Evolutionary conservation across 371 early-diverging fungal genomes (phyloP).

Genomic region (Mortierella sp.): DNA sequence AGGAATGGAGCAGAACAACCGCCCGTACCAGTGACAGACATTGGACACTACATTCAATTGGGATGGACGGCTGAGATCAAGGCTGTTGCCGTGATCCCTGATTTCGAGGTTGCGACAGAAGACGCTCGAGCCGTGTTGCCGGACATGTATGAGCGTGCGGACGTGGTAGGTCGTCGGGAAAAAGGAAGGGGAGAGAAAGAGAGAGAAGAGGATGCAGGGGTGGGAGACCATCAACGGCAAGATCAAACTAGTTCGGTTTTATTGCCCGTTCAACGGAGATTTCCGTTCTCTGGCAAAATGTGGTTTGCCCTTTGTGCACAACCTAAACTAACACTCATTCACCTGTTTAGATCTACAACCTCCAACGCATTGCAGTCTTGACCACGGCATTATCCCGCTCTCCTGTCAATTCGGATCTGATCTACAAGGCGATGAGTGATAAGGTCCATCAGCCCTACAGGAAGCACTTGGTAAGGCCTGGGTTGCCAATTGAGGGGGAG

Average conservation of each 20-base stretch:
- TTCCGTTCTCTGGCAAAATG: too few relatives aligned
- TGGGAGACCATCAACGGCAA: too few relatives aligned
- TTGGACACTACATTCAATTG: slow-evolving; percentile 74
- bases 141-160: slow-evolving; percentile 73
- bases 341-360: slow-evolving; percentile 93
- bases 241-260: too few relatives aligned
- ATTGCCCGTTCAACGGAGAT: too few relatives aligned
- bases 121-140: slow-evolving; percentile 93
- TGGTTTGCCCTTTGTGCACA: too few relatives aligned
- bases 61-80: slow-evolving; percentile 77
- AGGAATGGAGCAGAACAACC: slow-evolving; percentile 50
- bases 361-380: slow-evolving; percentile 93
- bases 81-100: slow-evolving; percentile 89
- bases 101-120: slow-evolving; percentile 91
- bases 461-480: slow-evolving; percentile 77
- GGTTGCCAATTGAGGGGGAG: not conserved
- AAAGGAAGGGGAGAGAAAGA: too few relatives aligned
- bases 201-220: too few relatives aligned
- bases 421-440: slow-evolving; percentile 94
- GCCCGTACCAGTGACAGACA: slow-evolving; percentile 72
- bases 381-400: slow-evolving; percentile 80
- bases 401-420: slow-evolving; percentile 75
- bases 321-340: too few relatives aligned
- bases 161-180: slow-evolving; percentile 89
- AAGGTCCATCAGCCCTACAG: slow-evolving; percentile 95